Base-by-base conservation (phyloP, 257 asterid species). In the Eucommia ulmoides region DNA sequence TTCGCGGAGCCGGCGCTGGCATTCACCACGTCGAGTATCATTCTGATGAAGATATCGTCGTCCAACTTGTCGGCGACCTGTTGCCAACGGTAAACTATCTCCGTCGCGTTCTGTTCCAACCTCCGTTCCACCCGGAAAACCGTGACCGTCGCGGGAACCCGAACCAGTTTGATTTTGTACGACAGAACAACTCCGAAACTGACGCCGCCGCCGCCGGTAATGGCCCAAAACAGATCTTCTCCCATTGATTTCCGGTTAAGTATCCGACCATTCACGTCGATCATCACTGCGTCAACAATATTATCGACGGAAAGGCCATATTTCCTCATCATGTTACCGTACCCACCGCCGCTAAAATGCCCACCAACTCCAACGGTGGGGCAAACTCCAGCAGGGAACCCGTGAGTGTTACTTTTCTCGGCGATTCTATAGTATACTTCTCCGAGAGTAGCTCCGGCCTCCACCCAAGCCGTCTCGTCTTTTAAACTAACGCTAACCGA, bases 11-110 rank as follows among this genome's bases (percentile, higher is more conserved):
- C 50, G 10, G 22, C 2, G 7, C 21, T 54, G 8, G 1, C 23
- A 20, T 53, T 57, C 9, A 53, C 29, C 17, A 62, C 65, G n/a
- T 62, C 57, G 2, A 67, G 16, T 7, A 61, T 24, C 46, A 23
- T 54, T 19, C 63, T 68, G 7, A 74, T 38, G 64, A 60, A 74
- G 4, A 67, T 2, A 20, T 70, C 69, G 0, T 60, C 22, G 10
- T 59, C 58, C 9, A 70, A 16, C 42, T 60, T 45, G 33, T 65
- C 56, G 0, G 65, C 70, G 7, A 68, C 15, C 16, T 25, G 26
- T 17, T 53, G 65, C 56, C 58, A 64, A 2, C 59, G 50, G 10
- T 38, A 49, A 2, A 62, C 54, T 6, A 57, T 25, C 33, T 56
- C 21, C 0, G 67, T 54, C 18, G 62, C 56, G 22, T 65, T 65